These are phyloP conservation scores for Dichotomopilus funicola DNA, from an alignment of 2,329 filamentous ascomycete species.

Conservation along the genomic window DNA sequence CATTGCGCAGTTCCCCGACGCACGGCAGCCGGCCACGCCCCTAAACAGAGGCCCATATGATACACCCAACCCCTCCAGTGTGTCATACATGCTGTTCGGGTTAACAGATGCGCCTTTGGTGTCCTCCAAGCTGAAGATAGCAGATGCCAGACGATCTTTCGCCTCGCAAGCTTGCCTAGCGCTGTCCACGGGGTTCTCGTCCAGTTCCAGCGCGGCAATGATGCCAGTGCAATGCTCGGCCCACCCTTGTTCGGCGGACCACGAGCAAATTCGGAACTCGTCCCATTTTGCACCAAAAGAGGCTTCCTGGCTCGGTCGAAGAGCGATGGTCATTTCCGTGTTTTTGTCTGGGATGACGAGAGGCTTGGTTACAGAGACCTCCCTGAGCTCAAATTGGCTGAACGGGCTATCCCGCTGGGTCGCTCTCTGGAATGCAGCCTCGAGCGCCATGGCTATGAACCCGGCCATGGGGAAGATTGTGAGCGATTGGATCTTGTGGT, in stretches of 20 bases:
- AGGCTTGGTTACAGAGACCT: constrained; percentile 41
- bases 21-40: constrained; percentile 40
- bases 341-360: constrained; percentile 43
- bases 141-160: constrained; percentile 27
- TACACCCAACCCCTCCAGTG: constrained; percentile 40
- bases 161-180: constrained; percentile 27
- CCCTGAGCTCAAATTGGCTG: constrained; percentile 40
- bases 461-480: constrained; percentile 41
- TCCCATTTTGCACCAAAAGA: constrained; percentile 42
- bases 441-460: constrained; percentile 35
- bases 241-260: constrained; percentile 46
- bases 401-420: constrained; percentile 32
- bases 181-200: constrained; percentile 37
- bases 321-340: constrained; percentile 43
- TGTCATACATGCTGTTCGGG: constrained; percentile 38
- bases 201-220: constrained; percentile 34
- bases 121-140: constrained; percentile 27
- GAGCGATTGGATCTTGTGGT: constrained; percentile 42
- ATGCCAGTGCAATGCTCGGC: constrained; percentile 52
- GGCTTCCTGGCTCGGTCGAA: constrained; percentile 37
- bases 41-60: constrained; percentile 47
- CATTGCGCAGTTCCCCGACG: constrained; percentile 29
- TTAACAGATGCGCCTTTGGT: constrained; percentile 28
- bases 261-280: constrained; percentile 52
- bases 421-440: constrained; percentile 29